These are phyloP conservation scores for Citrus mangshanensis DNA, from an alignment of 345 rosid genomes.

Conservation along the genomic window DNA sequence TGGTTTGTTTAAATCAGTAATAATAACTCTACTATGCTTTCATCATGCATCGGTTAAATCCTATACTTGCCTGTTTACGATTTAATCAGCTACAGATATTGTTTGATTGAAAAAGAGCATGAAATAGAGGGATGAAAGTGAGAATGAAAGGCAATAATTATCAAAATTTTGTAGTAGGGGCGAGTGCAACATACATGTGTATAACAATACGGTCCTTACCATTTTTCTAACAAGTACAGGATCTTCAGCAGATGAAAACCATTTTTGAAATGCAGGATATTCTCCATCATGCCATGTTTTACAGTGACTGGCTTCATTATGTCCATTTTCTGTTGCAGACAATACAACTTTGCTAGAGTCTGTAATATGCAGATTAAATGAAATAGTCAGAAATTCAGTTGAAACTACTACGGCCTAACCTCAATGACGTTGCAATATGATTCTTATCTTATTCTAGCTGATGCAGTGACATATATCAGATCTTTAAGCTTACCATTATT, in stretches of 20 bases:
- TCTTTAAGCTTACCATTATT: constrained; percentile 33
- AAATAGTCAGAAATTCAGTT: not conserved
- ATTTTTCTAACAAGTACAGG: not conserved
- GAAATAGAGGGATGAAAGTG: not conserved
- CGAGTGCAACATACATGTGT: not conserved
- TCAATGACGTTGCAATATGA: not conserved
- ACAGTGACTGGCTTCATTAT: not conserved
- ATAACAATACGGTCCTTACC: not conserved
- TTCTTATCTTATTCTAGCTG: not conserved
- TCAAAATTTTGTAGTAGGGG: not conserved
- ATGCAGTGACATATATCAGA: not conserved
- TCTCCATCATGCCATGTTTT: not conserved
- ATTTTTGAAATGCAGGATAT: not conserved
- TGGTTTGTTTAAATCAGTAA: not conserved
- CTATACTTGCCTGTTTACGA: not conserved
- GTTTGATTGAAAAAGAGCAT: not conserved
- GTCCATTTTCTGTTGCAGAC: not conserved
- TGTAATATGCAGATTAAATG: not conserved
- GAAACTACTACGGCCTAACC: not conserved
- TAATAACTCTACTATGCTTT: not conserved
- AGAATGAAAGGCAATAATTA: not conserved
- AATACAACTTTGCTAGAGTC: not conserved
- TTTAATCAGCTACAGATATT: not conserved
- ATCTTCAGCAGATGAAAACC: not conserved
- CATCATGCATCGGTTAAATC: not conserved